Evolutionary conservation across 148 eudicot genomes (phyloP), one percentile per base, ranked within the genome.

Genomic region (Chenopodium suecicum): DNA sequence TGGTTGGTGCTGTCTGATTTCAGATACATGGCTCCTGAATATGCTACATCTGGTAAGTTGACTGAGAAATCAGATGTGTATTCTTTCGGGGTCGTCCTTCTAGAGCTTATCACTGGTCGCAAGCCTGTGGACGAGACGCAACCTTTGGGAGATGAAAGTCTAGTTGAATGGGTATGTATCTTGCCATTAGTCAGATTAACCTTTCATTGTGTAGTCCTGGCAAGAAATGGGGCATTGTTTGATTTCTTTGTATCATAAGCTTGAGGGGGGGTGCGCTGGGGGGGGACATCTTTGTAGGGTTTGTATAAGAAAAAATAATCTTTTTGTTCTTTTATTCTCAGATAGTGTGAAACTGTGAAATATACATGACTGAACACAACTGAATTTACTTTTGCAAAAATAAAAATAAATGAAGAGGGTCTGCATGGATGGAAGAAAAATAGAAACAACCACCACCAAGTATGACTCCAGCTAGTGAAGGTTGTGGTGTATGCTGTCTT

Each of bases 11-110:
- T 74, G 62, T 70, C 72, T 82, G 73, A 46, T 79, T 82, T 80
- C 91, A 95, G 99, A 82, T 95, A 95, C 70, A 84, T 95, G 93
- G 99, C 99, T 81, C 99, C 99, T 54, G 99, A 95, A 84, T 95
- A 95, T 83, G 99, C 98, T 74, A 89, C 94, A 23, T 89, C 84
- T 81, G 99, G 99, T 80, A 95, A 95, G 80, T 84, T 95, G 89
- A 95, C 99, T 14, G 99, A 93, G 72, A 95, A 93, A 83, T 95
- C 99, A 80, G 99, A 95, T 63, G 97, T 95, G 14, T 95, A 76
- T 80, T 95, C 99, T 27, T 95, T 83, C 56, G 99, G 98, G 64
- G 99, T 95, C 78, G 97, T 95, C 78, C 98, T 95, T 85, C 80
- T 95, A 79, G 99, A 95, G 92, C 90, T 95, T 70, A 91, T 95